Evolutionary conservation across 352 stramenopile species (phyloP).

Genomic region (Phytophthora idaei): DNA sequence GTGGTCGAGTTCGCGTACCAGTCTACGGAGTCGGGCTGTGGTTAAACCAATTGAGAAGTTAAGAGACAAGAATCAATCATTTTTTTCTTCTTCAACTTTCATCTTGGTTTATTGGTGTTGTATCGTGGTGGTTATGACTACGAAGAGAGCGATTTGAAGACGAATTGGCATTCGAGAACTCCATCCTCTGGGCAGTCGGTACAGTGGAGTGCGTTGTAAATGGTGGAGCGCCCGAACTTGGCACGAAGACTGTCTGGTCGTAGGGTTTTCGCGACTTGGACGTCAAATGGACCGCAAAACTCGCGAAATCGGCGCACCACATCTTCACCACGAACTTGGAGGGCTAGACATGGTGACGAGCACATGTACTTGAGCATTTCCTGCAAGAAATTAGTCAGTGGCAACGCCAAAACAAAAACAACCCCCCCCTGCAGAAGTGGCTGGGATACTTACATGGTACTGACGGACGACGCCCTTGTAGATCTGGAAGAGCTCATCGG

Average conservation of each 20-base stretch:
- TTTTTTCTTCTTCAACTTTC: conserved; percentile 1
- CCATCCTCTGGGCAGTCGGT: conserved; percentile 93
- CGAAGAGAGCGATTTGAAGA: conserved; percentile 70
- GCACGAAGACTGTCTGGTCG: conserved; percentile 85
- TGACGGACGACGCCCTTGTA: conserved; percentile 78
- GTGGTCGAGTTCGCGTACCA: conserved; percentile 87
- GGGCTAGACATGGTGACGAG: conserved; percentile 81
- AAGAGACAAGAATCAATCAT: conserved; percentile 22
- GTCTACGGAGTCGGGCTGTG: conserved; percentile 83
- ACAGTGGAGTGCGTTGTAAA: conserved; percentile 93
- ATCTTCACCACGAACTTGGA: conserved; percentile 91
- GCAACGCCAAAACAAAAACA: not conserved
- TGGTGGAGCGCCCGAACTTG: conserved; percentile 81
- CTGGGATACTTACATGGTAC: conserved; percentile 58
- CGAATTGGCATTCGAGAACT: conserved; percentile 89
- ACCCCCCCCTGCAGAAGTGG: not conserved
- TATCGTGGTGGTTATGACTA: conserved; percentile 11
- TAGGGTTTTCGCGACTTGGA: conserved; percentile 90
- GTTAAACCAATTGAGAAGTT: conserved; percentile 41
- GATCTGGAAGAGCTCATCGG: conserved; percentile 92
- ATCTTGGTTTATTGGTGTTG: conserved; percentile 7
- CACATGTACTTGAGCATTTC: conserved; percentile 93
- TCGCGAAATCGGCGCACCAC: conserved; percentile 80
- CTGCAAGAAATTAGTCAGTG: conserved; percentile 19
- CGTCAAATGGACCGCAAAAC: conserved; percentile 88